Base-by-base conservation (phyloP, 306 rosid genomes). In the Inga oerstediana region DNA sequence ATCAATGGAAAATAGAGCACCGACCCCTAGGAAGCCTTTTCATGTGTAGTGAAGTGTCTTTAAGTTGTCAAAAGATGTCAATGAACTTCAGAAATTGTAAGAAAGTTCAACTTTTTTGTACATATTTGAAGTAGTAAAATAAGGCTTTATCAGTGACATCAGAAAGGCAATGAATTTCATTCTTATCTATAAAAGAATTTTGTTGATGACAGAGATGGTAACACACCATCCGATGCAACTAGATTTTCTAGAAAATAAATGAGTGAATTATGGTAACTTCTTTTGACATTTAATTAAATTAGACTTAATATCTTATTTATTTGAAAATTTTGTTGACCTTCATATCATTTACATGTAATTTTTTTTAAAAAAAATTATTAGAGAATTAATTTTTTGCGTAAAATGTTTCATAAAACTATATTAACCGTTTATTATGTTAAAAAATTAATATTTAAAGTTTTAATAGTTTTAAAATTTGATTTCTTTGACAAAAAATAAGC, bases 11-110 rank as follows among this genome's bases (percentile, higher is more conserved):
- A 96, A 89, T 61, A 86, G 97, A 84, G 90, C 97, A 59, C 92
- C 97, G 11, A 94, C 99, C 7, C 98, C 95, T 0, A 87, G 98
- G 89, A 96, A 96, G 84, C 98, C 97, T 17, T 92, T 90, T 86
- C 90, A 84, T 41, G 88, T 84, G 13, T 56, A 79, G 70, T 75
- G 75, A 74, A 56, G 74, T 82, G 54, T 59, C 43, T 76, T 49
- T 61, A 34, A 58, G 75, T 41, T 62, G 48, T 48, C 65, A 39
- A 73, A 45, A 45, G 58, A 45, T 59, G 64, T 0, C 75, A 49
- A 61, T 75, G 73, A 76, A 80, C 37, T 75, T 65, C 43, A 65
- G 71, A 65, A 20, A 34, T 34, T 39, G 46, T 46, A 20, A 44
- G 72, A 79, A 73, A 66, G n/a, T 48, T 80, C 66, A 58, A 70